Conservation (phyloP, 2,329 filamentous ascomycete genomes). For the Stagonosporopsis vannaccii region DNA sequence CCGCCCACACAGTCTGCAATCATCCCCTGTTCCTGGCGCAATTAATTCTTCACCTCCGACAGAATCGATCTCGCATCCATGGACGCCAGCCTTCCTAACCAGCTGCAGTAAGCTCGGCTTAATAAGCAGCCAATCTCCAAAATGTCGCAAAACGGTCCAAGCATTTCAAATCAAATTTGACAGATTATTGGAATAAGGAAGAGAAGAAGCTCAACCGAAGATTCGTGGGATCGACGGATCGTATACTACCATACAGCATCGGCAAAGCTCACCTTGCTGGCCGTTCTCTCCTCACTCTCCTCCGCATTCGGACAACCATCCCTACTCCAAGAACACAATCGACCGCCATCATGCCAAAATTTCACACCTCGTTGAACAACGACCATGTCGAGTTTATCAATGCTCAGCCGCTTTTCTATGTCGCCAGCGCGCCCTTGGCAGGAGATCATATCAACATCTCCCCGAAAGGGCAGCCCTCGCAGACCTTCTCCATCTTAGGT, state of each 20-base stretch:
- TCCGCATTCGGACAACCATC: background rate
- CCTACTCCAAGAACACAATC: background rate
- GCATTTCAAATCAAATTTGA: background rate
- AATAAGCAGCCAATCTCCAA: constrained; percentile 16
- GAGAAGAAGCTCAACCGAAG: background rate
- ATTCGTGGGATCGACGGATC: no score
- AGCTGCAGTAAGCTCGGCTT: constrained; percentile 15
- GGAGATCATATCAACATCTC: constrained; percentile 77
- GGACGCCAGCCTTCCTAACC: constrained; percentile 5
- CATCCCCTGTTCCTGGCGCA: no score
- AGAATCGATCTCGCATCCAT: background rate
- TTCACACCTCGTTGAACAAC: constrained; percentile 62
- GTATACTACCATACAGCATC: background rate
- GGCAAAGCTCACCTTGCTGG: background rate
- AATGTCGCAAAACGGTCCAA: constrained; percentile 13
- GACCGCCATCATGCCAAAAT: constrained; percentile 63
- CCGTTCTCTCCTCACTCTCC: background rate
- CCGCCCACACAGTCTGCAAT: no score
- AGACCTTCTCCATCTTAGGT: constrained; percentile 68
- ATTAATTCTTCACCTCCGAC: background rate
- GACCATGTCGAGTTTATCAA: constrained; percentile 70
- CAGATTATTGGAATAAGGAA: background rate
- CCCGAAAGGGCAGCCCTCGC: constrained; percentile 71
- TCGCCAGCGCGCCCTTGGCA: constrained; percentile 73
- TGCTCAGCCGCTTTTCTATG: constrained; percentile 76